Evolutionary conservation across 768 basidiomycete species (phyloP).

Genomic region (Termitomyces bulborhizus): DNA sequence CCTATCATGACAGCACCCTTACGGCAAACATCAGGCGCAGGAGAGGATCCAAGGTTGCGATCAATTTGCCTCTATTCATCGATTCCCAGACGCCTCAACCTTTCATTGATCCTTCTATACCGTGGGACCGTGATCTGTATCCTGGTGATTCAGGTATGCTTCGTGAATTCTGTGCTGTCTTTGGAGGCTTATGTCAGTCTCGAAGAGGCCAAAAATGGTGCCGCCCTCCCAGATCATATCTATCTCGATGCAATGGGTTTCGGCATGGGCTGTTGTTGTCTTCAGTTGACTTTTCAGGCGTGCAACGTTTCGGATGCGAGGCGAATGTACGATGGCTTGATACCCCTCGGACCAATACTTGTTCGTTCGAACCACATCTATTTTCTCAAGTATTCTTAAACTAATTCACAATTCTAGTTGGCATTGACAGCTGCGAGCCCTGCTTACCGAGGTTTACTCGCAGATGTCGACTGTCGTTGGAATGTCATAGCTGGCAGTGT

Average conservation of each 20-base stretch:
- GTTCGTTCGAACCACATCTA: constrained; percentile 35
- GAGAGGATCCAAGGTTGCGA: constrained; percentile 89
- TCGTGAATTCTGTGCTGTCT: constrained; percentile 4
- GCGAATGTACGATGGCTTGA: constrained; percentile 91
- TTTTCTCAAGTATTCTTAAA: neutral
- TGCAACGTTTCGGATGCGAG: constrained; percentile 91
- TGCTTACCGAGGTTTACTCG: constrained; percentile 88
- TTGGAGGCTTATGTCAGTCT: constrained; percentile 6
- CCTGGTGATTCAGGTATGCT: constrained; percentile 75
- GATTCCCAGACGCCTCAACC: constrained; percentile 84
- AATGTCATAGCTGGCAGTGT: constrained; percentile 98
- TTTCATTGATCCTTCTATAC: constrained; percentile 90
- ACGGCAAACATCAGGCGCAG: constrained; percentile 92
- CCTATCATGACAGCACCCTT: constrained; percentile 60
- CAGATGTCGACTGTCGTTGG: constrained; percentile 98
- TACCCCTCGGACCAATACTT: constrained; percentile 93
- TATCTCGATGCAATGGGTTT: constrained; percentile 99
- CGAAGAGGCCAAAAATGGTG: constrained; percentile 83
- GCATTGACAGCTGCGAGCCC: constrained; percentile 95
- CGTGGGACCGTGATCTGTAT: constrained; percentile 78
- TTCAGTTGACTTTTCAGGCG: constrained; percentile 96
- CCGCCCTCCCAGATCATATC: constrained; percentile 85
- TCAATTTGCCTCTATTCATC: constrained; percentile 90
- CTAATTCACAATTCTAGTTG: constrained; percentile 43
- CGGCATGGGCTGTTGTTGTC: constrained; percentile 98